Percentiles rank a stretch among this genome's conserved stretches.
phyloP scores from a whole-genome alignment of 148 eudicot species.

The Cornus controversa region DNA sequence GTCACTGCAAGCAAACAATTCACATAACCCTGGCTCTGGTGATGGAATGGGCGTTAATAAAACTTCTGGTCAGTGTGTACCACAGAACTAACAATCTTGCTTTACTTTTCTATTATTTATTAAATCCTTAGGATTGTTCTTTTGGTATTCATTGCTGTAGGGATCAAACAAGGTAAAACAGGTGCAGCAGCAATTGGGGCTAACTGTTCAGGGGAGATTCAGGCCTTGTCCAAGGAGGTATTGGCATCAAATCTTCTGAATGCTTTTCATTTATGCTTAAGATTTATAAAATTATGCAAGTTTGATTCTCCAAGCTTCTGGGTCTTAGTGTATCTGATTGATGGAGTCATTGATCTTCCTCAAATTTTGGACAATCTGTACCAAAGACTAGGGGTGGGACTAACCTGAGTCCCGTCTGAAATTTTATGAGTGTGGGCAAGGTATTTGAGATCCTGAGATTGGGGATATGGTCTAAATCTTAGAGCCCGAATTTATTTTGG shows the following conservation, averaged over 20 bases:
- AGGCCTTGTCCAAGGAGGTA: conserved; percentile 39
- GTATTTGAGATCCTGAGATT: too few relatives aligned
- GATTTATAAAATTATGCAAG: background rate
- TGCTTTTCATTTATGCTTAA: background rate
- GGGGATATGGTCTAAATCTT: too few relatives aligned
- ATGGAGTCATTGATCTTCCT: background rate
- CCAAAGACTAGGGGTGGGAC: too few relatives aligned
- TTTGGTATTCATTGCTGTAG: conserved; percentile 29
- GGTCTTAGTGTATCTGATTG: background rate
- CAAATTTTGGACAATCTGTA: background rate
- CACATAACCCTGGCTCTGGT: conserved; percentile 39
- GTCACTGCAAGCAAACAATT: conserved; percentile 70
- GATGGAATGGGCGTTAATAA: conserved; percentile 36
- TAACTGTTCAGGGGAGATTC: background rate
- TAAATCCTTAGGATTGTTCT: background rate
- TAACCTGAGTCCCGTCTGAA: too few relatives aligned
- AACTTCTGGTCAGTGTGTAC: conserved; percentile 40
- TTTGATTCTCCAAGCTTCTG: background rate
- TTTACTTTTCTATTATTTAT: background rate
- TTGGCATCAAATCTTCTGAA: background rate
- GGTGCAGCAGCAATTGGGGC: conserved; percentile 8
- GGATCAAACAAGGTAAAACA: conserved; percentile 45
- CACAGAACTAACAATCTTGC: background rate
- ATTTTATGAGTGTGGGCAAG: too few relatives aligned
- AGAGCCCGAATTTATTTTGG: too few relatives aligned